Base-by-base conservation (phyloP, 176 grass and related monocot species). In the Poa annua region DNA sequence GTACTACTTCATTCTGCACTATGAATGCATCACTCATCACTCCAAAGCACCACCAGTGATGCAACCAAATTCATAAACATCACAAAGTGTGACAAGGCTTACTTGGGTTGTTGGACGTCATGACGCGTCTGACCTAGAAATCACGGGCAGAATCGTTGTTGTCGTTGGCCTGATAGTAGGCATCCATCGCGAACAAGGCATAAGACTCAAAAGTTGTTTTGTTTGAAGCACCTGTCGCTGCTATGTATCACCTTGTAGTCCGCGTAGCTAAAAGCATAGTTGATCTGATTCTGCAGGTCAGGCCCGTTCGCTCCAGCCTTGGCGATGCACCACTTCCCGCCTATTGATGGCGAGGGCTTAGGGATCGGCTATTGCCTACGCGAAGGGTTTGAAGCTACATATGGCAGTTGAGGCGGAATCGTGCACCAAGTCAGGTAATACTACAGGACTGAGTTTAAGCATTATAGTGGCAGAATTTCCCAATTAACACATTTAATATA, bases 231-330 rank as follows among this genome's bases (percentile, higher is more conserved):
- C 4, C 52, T 12, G 5, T 89, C 92, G 5, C 89, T 85, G 0
- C 79, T 77, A 53, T 94, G 86, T 54, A 94, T 89, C 5, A 81
- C 77, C 20, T 76, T 57, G 60, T 89, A 94, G 74, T 94, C 87
- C 38, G 86, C 67, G 8, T 62, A 71, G 53, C 47, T 80, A 26
- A 89, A 94, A 1, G 87, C 89, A 11, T 89, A 94, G 84, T 94
- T 90, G 78, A 95, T 93, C 80, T 95, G 93, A 76, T 80, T 81
- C 82, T 95, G 92, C 71, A 95, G 80, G 72, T 74, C 82, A 3
- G 71, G 66, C 0, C 14, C 22, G 4, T 26, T 86, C 9, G 81
- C 95, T 4, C 81, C 76, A 0, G 60, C 36, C 85, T 87, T 89
- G 22, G 87, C 75, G 11, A 98, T 88, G n/a, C 95, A 98, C 92